These are phyloP conservation scores for Kwoniella dejecticola DNA, from an alignment of 768 basidiomycete species.

Conservation along the genomic window DNA sequence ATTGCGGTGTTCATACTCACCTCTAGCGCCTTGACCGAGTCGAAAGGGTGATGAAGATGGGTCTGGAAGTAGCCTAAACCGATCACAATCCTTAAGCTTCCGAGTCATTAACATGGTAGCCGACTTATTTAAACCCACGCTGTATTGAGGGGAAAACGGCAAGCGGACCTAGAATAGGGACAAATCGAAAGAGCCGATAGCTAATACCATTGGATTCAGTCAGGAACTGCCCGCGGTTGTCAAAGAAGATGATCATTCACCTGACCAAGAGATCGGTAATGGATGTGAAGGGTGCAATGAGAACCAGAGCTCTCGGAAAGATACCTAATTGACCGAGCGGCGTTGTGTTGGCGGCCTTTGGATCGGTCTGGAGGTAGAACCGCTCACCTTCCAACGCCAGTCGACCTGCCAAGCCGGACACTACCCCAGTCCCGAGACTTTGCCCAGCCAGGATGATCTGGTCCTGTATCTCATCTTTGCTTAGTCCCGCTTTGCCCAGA, in stretches of 20 bases:
- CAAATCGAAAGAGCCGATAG: conserved; percentile 66
- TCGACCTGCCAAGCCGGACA: conserved; percentile 57
- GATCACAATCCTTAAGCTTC: too few relatives aligned
- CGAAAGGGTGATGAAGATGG: conserved; percentile 29
- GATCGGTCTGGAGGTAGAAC: not conserved
- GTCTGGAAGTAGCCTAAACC: conserved; percentile 14
- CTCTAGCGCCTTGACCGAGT: conserved; percentile 25
- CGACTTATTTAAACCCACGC: conserved; percentile 60
- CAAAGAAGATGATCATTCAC: conserved; percentile 5
- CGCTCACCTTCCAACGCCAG: conserved; percentile 57
- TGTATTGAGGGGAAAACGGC: conserved; percentile 65
- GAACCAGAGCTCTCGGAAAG: conserved; percentile 57
- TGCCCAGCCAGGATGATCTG: conserved; percentile 79
- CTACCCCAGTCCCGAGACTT: conserved; percentile 84
- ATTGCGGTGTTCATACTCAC: conserved; percentile 18
- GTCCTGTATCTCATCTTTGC: conserved; percentile 57
- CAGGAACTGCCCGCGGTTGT: too few relatives aligned
- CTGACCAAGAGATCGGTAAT: conserved; percentile 67
- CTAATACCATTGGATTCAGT: not conserved
- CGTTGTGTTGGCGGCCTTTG: too few relatives aligned
- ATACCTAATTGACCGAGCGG: conserved; percentile 43
- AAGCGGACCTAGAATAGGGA: conserved; percentile 74
- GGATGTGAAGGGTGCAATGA: conserved; percentile 59
- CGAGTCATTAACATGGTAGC: not conserved
- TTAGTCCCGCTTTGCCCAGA: conserved; percentile 17